Conservation (phyloP, 352 stramenopile genomes). For the Globisporangium spiculum region DNA sequence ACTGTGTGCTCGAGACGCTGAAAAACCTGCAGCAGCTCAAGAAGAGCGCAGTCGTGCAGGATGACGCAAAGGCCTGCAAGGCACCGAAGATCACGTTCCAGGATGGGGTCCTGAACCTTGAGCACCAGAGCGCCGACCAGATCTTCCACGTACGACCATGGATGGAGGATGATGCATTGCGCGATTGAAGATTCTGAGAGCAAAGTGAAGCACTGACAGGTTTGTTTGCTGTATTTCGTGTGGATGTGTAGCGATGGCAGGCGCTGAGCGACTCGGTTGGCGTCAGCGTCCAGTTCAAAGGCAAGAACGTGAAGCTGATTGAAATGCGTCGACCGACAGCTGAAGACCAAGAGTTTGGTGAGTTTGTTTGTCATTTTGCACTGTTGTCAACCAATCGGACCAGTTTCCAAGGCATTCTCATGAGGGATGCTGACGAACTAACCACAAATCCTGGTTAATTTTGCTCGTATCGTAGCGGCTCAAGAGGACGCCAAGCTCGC, state of each 20-base stretch:
- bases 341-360: constrained; percentile 33
- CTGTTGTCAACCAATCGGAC: not conserved
- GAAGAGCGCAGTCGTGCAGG: constrained; percentile 41
- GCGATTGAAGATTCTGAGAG: no score
- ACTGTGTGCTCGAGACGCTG: constrained; percentile 72
- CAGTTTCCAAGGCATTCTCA: not conserved
- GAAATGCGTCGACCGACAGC: constrained; percentile 43
- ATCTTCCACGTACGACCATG: constrained; percentile 51
- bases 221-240: not conserved
- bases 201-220: not conserved
- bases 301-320: constrained; percentile 69
- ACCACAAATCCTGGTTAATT: no score
- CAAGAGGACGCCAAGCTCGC: constrained; percentile 16
- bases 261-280: constrained; percentile 75
- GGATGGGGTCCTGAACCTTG: constrained; percentile 53
- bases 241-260: constrained; percentile 54
- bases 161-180: not conserved
- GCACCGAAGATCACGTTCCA: constrained; percentile 66
- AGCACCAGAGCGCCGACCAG: constrained; percentile 38
- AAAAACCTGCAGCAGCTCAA: constrained; percentile 47
- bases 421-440: not conserved
- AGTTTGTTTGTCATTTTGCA: constrained; percentile 2
- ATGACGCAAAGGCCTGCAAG: constrained; percentile 51
- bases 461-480: not conserved
- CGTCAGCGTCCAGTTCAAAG: constrained; percentile 57